Base-by-base conservation (phyloP, 2,329 filamentous ascomycete genomes). In the Neophaeococcomyces mojaviensis region DNA sequence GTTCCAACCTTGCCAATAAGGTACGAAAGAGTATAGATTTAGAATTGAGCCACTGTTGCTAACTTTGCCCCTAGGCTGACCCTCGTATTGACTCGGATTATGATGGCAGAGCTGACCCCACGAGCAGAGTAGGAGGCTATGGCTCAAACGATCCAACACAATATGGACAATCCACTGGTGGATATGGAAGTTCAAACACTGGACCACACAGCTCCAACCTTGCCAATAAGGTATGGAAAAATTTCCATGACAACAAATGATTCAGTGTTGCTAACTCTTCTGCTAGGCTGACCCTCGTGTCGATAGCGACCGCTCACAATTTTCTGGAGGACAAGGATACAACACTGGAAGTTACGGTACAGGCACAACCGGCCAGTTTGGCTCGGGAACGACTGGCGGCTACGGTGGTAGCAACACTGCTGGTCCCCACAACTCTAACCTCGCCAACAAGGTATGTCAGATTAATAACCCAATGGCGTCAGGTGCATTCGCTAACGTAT, bases 391-490 rank as follows among this genome's bases (percentile, higher is more conserved):
- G 31, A 54, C 49, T 38, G 49, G 52, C 31, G 36, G 36, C 4
- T 43, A 55, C 8, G 44, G 35, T 44, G 18, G n/a, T 26, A 46
- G 48, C 31, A 46, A 36, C 31, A 46, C 51, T 16, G 60, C 60
- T 15, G 65, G 65, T 3, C 66, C 66, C 12, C 66, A 68, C 44
- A 50, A 61, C 43, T 59, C 55, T 15, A 49, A 46, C 19, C 33
- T 59, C 15, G 32, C 55, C 31, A 61, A 61, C 49, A 58, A 59
- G 39, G 45, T 58, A 1, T 57, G 59, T 38, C 58, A 58, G 20
- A 48, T 55, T 37, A 34, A 28, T 40, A 19, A 18, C 42, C 41
- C 31, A 55, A 49, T 24, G 38, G 31, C 5, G 54, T 52, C 3
- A 52, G 51, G 2, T 55, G 57, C 42, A 41, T 39, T 30, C 56